A percentile compares a stretch with the other conserved stretches of the same genome.
Evolutionary conservation across 805 yeast genomes (phyloP).

Genomic region (Metschnikowia sp.): DNA sequence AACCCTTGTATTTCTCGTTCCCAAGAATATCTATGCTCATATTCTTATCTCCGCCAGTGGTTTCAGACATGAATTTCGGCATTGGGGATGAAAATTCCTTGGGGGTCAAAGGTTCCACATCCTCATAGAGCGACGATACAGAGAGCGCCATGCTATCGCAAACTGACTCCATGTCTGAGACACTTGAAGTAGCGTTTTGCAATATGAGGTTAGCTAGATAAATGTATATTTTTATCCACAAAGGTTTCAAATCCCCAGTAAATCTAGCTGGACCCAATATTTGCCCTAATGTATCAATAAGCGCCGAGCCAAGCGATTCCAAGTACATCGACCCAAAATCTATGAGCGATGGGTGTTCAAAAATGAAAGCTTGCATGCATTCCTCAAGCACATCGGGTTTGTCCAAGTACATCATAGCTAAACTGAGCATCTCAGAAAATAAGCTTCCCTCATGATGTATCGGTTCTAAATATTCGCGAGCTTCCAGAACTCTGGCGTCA

Average conservation of each 20-base stretch:
- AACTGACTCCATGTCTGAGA: constrained; percentile 24
- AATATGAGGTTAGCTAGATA: constrained; percentile 38
- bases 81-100: constrained; percentile 7
- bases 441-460: constrained; percentile 25
- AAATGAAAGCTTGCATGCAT: constrained; percentile 31
- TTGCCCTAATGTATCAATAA: constrained; percentile 36
- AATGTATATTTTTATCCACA: constrained; percentile 41
- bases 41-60: constrained; percentile 5
- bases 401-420: constrained; percentile 29
- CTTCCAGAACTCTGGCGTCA: no score
- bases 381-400: constrained; percentile 27
- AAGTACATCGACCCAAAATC: constrained; percentile 27
- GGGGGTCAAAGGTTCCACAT: constrained; percentile 25
- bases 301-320: constrained; percentile 41
- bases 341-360: constrained; percentile 28
- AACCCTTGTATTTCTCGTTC: constrained; percentile 40
- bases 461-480: constrained; percentile 18
- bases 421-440: constrained; percentile 35
- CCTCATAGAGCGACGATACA: constrained; percentile 6
- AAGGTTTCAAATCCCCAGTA: constrained; percentile 29
- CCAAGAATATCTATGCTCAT: constrained; percentile 26
- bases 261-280: constrained; percentile 32
- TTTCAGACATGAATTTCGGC: constrained; percentile 4
- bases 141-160: constrained; percentile 8
- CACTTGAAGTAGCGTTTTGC: constrained; percentile 16